Evolutionary conservation across 2,329 filamentous ascomycete species (phyloP).

Genomic region (Alternaria triticimaculans): DNA sequence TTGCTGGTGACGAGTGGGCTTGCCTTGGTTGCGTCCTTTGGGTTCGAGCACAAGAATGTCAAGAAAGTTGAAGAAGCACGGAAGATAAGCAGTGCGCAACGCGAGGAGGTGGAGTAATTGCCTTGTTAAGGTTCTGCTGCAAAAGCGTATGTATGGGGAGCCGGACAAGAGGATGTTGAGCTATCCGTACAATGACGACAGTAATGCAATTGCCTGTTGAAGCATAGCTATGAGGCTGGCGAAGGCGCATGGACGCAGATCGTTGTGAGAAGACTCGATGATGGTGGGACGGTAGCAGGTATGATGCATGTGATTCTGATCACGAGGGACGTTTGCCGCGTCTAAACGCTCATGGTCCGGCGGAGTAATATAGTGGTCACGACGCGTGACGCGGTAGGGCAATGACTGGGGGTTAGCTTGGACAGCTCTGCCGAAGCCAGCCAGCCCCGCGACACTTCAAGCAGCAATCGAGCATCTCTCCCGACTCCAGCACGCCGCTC

Average conservation of each 20-base stretch:
- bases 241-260: background rate
- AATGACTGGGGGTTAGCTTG: slow-evolving; percentile 8
- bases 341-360: slow-evolving; percentile 8
- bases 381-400: slow-evolving; percentile 20
- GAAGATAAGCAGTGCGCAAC: background rate
- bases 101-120: background rate
- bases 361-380: slow-evolving; percentile 19
- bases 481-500: slow-evolving; percentile 14
- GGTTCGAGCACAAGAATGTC: slow-evolving; percentile 13
- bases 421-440: slow-evolving; percentile 20
- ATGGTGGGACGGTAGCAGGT: background rate
- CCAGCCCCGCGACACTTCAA: slow-evolving; percentile 28
- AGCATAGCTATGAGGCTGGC: background rate
- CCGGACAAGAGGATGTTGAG: background rate
- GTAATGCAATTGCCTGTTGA: background rate
- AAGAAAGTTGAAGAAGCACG: background rate
- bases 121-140: background rate
- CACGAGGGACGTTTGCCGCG: slow-evolving; percentile 2
- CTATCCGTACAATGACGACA: background rate
- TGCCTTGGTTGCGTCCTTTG: slow-evolving; percentile 5
- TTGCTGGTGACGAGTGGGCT: slow-evolving; percentile 1
- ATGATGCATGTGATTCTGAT: background rate
- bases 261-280: background rate
- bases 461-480: slow-evolving; percentile 14
- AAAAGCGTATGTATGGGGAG: background rate